Evolutionary conservation across 805 yeast species (phyloP), one percentile per base, ranked within the genome.

Genomic region (Ogataea methanolica): DNA sequence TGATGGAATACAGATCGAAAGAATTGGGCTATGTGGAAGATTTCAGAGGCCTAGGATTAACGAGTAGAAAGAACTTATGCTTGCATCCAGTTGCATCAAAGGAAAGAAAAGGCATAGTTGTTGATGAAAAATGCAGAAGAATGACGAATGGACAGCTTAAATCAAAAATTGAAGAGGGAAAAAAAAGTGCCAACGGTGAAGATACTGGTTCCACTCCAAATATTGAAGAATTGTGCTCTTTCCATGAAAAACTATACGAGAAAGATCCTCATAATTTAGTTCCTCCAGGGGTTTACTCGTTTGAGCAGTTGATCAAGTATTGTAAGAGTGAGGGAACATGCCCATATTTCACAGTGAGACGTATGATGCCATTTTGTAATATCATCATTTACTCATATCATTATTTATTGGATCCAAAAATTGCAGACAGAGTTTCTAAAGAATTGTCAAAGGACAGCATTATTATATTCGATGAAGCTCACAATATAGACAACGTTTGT

Each of bases 401-500:
- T 69, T 94, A 94, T 74, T 71, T 94, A 48, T 74, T 94, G 56
- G 99, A 94, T 64, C 99, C 99, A 19, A 94, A 94, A 63, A 94
- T 94, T 65, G 94, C 98, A 2, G 97, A 90, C 54, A 74, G 99
- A 51, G 99, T 94, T 19, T 90, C 97, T 5, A 80, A 77, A 53
- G 98, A 94, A 61, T 76, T 94, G 43, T 87, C 96, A 17, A 88
- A 90, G 56, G 98, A 94, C 61, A 79, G 95, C 46, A 94, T 94
- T 50, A 86, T 94, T 52, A 95, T 94, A 36, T 94, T 94, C 63
- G 99, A 94, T 70, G 99, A 94, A 71, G 99, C 99, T 42, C 99
- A 94, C 67, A 94, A 94, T 69, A 94, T 94, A 47, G 99, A 94
- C 74, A 94, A 94, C 73, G 99, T 94, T 48, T 94, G 99, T 71